Evolutionary conservation across 1,284 basidiomycete species (phyloP).

Genomic region (Microbotryum silenes-acaulis): DNA sequence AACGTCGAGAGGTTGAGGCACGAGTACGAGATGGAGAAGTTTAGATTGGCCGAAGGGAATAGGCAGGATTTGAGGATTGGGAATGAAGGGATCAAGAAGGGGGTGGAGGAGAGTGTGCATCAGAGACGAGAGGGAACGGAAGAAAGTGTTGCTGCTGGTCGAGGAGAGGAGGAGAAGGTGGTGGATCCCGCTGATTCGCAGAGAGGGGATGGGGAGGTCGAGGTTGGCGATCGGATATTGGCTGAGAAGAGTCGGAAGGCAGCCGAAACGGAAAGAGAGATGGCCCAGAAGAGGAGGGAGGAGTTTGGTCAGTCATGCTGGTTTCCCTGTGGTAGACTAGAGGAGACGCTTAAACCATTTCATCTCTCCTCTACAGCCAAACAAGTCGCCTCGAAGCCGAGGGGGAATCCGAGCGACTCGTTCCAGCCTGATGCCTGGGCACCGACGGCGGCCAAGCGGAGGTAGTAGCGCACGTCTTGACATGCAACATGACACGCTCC

Average conservation of each 20-base stretch:
- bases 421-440: slow-evolving; percentile 16
- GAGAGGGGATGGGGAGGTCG: background rate
- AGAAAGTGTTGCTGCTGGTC: background rate
- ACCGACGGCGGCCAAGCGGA: background rate
- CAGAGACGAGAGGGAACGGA: background rate
- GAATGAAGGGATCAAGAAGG: background rate
- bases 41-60: background rate
- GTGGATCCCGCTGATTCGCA: slow-evolving; percentile 3
- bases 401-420: slow-evolving; percentile 12
- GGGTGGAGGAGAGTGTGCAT: background rate
- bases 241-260: too few relatives aligned
- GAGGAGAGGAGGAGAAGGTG: background rate
- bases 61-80: background rate
- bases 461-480: too few relatives aligned
- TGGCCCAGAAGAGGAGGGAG: slow-evolving; percentile 11
- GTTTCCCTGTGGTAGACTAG: background rate
- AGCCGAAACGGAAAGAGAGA: slow-evolving; percentile 7
- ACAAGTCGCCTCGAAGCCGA: slow-evolving; percentile 1
- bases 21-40: slow-evolving; percentile 21
- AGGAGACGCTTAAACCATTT: background rate
- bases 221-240: too few relatives aligned
- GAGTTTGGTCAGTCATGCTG: slow-evolving; percentile 13
- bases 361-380: background rate
- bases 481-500: too few relatives aligned
- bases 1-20: slow-evolving; percentile 18